Percentiles rank a stretch among this genome's conserved stretches.
Conservation (phyloP, 2,329 filamentous ascomycete species). For the Colletotrichum plurivorum region DNA sequence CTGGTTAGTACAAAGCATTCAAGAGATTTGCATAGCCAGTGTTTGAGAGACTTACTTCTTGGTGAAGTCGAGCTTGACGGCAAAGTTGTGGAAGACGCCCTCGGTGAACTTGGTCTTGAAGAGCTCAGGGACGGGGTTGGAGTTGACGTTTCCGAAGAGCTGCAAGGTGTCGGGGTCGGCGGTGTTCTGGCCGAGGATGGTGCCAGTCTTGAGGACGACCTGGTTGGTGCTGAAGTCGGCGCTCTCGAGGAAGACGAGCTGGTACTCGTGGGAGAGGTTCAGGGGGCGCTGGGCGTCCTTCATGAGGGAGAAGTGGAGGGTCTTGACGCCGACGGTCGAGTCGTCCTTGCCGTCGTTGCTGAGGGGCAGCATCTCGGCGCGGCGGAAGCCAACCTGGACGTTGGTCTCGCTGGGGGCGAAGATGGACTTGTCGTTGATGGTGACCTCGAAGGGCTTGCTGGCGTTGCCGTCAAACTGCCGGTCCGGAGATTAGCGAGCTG, state of each 20-base stretch:
- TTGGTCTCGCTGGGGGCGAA: constrained; percentile 65
- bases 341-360: constrained; percentile 65
- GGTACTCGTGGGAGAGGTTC: constrained; percentile 74
- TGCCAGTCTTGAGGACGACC: constrained; percentile 69
- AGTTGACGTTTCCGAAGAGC: constrained; percentile 63
- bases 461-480: constrained; percentile 58
- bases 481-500: not conserved
- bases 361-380: constrained; percentile 68
- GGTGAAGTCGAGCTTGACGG: constrained; percentile 68
- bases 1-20: not conserved
- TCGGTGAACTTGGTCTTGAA: constrained; percentile 66
- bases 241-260: constrained; percentile 66
- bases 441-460: constrained; percentile 64
- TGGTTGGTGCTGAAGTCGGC: constrained; percentile 64
- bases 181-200: constrained; percentile 58
- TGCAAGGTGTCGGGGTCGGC: constrained; percentile 58
- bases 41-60: constrained; percentile 60
- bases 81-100: constrained; percentile 74
- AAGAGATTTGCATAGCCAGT: not conserved
- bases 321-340: constrained; percentile 70
- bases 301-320: constrained; percentile 72
- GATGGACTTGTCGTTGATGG: constrained; percentile 71
- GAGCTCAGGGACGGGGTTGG: constrained; percentile 60
- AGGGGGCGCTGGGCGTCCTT: constrained; percentile 66
- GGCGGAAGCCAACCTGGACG: constrained; percentile 71